Evolutionary conservation across 148 eudicot species (phyloP).

Genomic region (Rhododendron griersonianum): DNA sequence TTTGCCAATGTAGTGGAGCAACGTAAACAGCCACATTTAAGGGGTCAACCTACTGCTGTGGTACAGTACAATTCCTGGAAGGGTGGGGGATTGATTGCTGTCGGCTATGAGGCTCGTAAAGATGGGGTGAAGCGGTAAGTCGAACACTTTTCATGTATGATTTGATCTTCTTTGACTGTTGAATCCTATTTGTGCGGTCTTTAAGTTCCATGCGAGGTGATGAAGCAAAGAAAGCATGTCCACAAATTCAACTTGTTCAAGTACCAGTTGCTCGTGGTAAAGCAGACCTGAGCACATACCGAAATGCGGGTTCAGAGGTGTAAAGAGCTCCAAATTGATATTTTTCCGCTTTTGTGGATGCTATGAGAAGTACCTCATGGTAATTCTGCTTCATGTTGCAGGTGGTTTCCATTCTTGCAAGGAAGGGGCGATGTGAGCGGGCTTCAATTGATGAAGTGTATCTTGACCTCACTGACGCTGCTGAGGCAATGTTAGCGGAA

Average conservation of each 20-base stretch:
- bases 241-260: conserved; percentile 81
- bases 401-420: conserved; percentile 89
- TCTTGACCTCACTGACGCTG: conserved; percentile 90
- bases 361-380: conserved; percentile 4
- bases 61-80: conserved; percentile 96
- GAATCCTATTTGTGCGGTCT: conserved; percentile 9
- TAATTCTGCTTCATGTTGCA: conserved; percentile 25
- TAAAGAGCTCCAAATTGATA: not conserved
- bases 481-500: conserved; percentile 73
- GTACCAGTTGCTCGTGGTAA: conserved; percentile 94
- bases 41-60: conserved; percentile 88
- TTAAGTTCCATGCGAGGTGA: conserved; percentile 91
- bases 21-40: conserved; percentile 64
- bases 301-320: conserved; percentile 98
- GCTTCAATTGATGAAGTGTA: conserved; percentile 99
- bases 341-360: not conserved
- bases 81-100: conserved; percentile 93
- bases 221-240: conserved; percentile 81
- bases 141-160: not conserved
- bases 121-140: conserved; percentile 86
- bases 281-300: conserved; percentile 77
- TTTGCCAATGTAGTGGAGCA: conserved; percentile 62
- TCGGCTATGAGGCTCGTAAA: conserved; percentile 88
- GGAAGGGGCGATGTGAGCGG: conserved; percentile 86
- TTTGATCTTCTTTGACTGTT: conserved; percentile 11